Percentiles rank a stretch among this genome's conserved stretches.
phyloP scores from a whole-genome alignment of 2,329 filamentous ascomycete species.

The Pleoardoris graminearum region DNA sequence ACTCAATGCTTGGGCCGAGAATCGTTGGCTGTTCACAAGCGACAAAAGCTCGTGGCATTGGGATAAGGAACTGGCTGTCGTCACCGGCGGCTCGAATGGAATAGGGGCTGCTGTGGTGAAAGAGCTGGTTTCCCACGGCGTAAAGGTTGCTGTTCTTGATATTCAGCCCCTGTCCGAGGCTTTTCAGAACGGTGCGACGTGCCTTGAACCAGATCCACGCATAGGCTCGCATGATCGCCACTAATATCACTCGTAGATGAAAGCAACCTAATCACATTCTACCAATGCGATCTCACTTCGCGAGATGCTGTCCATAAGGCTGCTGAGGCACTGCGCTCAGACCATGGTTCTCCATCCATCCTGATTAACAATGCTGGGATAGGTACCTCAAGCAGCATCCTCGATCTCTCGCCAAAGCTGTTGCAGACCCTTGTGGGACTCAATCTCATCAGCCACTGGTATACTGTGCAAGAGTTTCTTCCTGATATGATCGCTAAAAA shows the following conservation, averaged over 20 bases:
- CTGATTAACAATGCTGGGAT: constrained; percentile 46
- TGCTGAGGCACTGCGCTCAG: constrained; percentile 38
- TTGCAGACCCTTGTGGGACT: constrained; percentile 38
- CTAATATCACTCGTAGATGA: constrained; percentile 28
- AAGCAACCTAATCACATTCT: constrained; percentile 25
- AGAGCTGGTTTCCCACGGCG: constrained; percentile 34
- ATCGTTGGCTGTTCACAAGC: constrained; percentile 46
- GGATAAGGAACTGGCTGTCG: constrained; percentile 39
- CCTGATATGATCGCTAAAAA: constrained; percentile 43
- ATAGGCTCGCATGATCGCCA: constrained; percentile 3
- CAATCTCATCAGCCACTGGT: constrained; percentile 44
- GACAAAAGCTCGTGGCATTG: constrained; percentile 37
- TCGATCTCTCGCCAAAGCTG: constrained; percentile 32
- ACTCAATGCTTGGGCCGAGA: constrained; percentile 39
- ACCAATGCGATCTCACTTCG: constrained; percentile 42
- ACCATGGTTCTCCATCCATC: constrained; percentile 38
- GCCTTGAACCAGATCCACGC: background rate
- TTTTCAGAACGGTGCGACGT: constrained; percentile 30
- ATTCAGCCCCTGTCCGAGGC: constrained; percentile 34
- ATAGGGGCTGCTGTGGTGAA: constrained; percentile 42
- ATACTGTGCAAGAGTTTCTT: constrained; percentile 43
- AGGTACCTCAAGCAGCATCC: constrained; percentile 38
- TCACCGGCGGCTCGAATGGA: constrained; percentile 43
- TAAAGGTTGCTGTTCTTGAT: constrained; percentile 43
- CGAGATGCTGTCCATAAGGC: constrained; percentile 30